These are phyloP conservation scores for Aspergillus intermedius DNA, from an alignment of 2,329 filamentous ascomycete species.

Conservation along the genomic window DNA sequence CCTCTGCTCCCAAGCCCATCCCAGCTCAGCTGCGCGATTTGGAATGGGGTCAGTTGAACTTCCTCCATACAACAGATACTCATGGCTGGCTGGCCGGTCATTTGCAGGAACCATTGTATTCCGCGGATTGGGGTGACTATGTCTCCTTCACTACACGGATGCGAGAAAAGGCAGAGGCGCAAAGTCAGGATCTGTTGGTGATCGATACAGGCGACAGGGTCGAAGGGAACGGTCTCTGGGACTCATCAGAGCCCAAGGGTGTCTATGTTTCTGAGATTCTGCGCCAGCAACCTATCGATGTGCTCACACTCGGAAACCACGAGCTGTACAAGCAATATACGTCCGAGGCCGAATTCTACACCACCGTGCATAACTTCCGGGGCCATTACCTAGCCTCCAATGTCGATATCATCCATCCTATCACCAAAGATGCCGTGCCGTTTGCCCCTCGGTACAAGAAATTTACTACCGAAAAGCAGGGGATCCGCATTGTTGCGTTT, in stretches of 20 bases:
- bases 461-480: slow-evolving; percentile 86
- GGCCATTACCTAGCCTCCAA: slow-evolving; percentile 84
- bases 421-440: slow-evolving; percentile 63
- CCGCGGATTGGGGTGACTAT: slow-evolving; percentile 97
- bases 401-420: slow-evolving; percentile 73
- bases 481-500: slow-evolving; percentile 76
- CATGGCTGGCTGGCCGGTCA: slow-evolving; percentile 96
- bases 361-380: slow-evolving; percentile 76
- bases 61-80: slow-evolving; percentile 92
- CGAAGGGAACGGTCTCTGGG: slow-evolving; percentile 92
- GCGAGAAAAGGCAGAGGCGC: slow-evolving; percentile 67
- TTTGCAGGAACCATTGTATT: slow-evolving; percentile 85
- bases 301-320: slow-evolving; percentile 86
- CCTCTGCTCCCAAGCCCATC: slow-evolving; percentile 69
- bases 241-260: slow-evolving; percentile 80
- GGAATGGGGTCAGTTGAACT: slow-evolving; percentile 91
- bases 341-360: slow-evolving; percentile 68
- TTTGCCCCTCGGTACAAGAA: slow-evolving; percentile 78
- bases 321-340: slow-evolving; percentile 82
- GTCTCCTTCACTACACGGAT: slow-evolving; percentile 85
- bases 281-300: slow-evolving; percentile 72
- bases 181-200: slow-evolving; percentile 80
- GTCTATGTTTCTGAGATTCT: slow-evolving; percentile 84
- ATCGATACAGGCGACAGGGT: slow-evolving; percentile 90
- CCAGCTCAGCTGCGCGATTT: slow-evolving; percentile 76